Conservation (phyloP, 441 rosid species). For the Arabidopsis lyrata region DNA sequence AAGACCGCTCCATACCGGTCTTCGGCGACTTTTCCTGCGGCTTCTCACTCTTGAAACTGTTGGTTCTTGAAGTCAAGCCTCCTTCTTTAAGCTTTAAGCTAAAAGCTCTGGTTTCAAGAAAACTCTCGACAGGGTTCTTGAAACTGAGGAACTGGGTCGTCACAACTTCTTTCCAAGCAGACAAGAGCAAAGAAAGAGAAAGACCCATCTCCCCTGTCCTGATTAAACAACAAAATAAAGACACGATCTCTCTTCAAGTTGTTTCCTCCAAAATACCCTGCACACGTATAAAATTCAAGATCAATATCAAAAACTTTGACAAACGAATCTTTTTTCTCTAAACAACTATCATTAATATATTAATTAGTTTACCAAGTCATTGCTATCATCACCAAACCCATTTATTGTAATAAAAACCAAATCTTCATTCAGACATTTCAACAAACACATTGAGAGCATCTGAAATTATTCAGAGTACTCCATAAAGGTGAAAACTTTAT, state of each 20-base stretch:
- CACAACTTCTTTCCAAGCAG: constrained; percentile 41
- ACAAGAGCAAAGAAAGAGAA: constrained; percentile 40
- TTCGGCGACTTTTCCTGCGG: background rate
- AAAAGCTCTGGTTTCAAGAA: constrained; percentile 35
- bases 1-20: constrained; percentile 38
- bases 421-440: constrained; percentile 20
- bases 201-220: constrained; percentile 35
- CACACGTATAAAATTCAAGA: constrained; percentile 31
- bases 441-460: constrained; percentile 21
- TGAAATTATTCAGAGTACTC: background rate
- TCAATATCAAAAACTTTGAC: constrained; percentile 24
- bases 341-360: constrained; percentile 39
- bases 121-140: constrained; percentile 41
- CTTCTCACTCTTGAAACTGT: constrained; percentile 36
- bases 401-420: background rate
- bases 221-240: background rate
- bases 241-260: constrained; percentile 13
- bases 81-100: constrained; percentile 20
- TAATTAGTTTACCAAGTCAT: constrained; percentile 24
- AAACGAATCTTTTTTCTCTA: constrained; percentile 29
- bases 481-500: background rate
- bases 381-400: constrained; percentile 34
- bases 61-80: constrained; percentile 38
- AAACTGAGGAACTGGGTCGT: constrained; percentile 34
- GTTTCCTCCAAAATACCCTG: constrained; percentile 18